A percentile compares a stretch with the other conserved stretches of the same genome.
Evolutionary conservation across 768 basidiomycete genomes (phyloP).

Genomic region (Serpula lacrymans): DNA sequence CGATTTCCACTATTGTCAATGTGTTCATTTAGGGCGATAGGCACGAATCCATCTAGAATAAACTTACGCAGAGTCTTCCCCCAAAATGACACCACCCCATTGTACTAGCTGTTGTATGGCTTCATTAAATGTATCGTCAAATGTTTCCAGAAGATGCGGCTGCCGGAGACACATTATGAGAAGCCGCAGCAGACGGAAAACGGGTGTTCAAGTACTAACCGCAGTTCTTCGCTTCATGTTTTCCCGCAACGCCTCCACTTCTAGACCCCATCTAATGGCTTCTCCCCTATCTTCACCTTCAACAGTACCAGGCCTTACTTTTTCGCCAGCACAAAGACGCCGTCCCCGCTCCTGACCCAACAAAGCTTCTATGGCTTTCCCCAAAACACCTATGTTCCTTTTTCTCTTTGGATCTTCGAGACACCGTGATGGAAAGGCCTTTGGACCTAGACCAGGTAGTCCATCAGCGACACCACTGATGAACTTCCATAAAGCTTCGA

Average conservation of each 20-base stretch:
- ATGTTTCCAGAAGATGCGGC: slow-evolving; percentile 53
- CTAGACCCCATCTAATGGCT: slow-evolving; percentile 74
- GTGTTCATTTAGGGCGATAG: slow-evolving; percentile 2
- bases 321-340: slow-evolving; percentile 59
- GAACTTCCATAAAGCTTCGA: slow-evolving; percentile 43
- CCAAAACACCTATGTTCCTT: slow-evolving; percentile 68
- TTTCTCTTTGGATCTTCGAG: slow-evolving; percentile 75
- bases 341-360: slow-evolving; percentile 63
- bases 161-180: slow-evolving; percentile 28
- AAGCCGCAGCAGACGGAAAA: slow-evolving; percentile 7
- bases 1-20: slow-evolving; percentile 54
- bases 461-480: slow-evolving; percentile 56
- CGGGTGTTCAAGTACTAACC: slow-evolving; percentile 34
- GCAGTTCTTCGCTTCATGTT: slow-evolving; percentile 54
- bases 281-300: slow-evolving; percentile 51
- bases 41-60: slow-evolving; percentile 1
- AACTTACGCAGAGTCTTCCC: slow-evolving; percentile 62
- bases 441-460: slow-evolving; percentile 70
- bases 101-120: slow-evolving; percentile 74
- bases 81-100: slow-evolving; percentile 70
- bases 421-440: slow-evolving; percentile 74
- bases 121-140: slow-evolving; percentile 74
- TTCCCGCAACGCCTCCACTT: slow-evolving; percentile 55
- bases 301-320: slow-evolving; percentile 19
- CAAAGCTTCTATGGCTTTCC: slow-evolving; percentile 64